These are phyloP conservation scores for Cyclanthera cordifolia DNA, from an alignment of 306 rosid species.

Conservation along the genomic window DNA sequence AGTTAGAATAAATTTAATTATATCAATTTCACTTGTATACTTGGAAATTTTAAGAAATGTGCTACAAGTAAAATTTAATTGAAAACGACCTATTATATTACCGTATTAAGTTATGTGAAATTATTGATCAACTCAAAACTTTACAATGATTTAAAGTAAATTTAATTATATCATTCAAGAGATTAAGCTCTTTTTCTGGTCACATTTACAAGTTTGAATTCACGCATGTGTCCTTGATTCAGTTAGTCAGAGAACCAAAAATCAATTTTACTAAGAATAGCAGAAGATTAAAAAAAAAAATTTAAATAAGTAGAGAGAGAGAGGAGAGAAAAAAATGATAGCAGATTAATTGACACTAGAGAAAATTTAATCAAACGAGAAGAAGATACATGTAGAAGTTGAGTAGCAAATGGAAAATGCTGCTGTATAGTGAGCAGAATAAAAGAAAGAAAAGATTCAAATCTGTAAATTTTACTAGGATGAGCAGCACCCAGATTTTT, in stretches of 20 bases:
- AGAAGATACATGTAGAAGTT: conserved; percentile 21
- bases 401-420: conserved; percentile 18
- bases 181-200: conserved; percentile 20
- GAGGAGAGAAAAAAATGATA: no score
- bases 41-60: no score
- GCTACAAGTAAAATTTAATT: no score
- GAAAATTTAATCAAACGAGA: conserved; percentile 16
- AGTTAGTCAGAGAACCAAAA: conserved; percentile 1
- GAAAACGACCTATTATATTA: no score
- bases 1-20: no score
- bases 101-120: no score
- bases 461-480: conserved; percentile 23
- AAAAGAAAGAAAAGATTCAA: no score
- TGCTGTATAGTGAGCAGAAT: conserved; percentile 6
- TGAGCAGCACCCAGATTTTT: conserved; percentile 69
- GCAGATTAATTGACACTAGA: conserved; percentile 17
- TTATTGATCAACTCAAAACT: no score
- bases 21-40: no score
- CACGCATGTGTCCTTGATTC: conserved; percentile 19
- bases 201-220: conserved; percentile 34
- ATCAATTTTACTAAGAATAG: conserved; percentile 11
- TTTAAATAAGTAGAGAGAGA: not conserved
- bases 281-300: not conserved
- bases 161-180: conserved; percentile 15
- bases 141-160: no score